Conservation (phyloP, 495 filamentous ascomycete genomes). For the Cetradonia linearis region DNA sequence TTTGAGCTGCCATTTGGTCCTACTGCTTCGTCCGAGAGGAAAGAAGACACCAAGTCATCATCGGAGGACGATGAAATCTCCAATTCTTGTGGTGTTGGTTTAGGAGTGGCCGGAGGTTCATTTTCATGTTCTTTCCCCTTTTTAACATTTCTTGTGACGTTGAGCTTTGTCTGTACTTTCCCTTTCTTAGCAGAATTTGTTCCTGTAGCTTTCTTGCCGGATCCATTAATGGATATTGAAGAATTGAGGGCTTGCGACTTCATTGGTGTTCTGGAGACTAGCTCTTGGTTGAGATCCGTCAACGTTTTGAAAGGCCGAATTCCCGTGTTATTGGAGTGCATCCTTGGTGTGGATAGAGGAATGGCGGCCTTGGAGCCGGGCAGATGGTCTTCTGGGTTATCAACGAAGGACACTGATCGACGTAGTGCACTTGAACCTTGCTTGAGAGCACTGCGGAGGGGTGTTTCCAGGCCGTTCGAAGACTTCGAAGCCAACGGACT, state of each 20-base stretch:
- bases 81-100: neutral
- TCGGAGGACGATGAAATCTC: conserved; percentile 6
- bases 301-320: neutral
- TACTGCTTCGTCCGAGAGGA: conserved; percentile 13
- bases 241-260: neutral
- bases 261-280: neutral
- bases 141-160: conserved; percentile 11
- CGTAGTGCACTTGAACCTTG: conserved; percentile 14
- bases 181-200: neutral
- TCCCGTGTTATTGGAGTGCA: neutral
- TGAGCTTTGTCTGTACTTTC: conserved; percentile 22
- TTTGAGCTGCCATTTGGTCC: conserved; percentile 13
- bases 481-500: conserved; percentile 15
- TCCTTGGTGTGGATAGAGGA: neutral
- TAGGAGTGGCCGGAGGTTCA: conserved; percentile 6
- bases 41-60: conserved; percentile 10
- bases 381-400: neutral
- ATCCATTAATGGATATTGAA: neutral
- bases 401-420: conserved; percentile 16
- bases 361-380: neutral
- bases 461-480: conserved; percentile 5
- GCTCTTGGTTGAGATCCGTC: conserved; percentile 5
- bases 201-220: conserved; percentile 4
- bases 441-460: conserved; percentile 19
- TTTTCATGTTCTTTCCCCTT: conserved; percentile 17